Percentiles rank a stretch among this genome's conserved stretches.
Conservation (phyloP, 768 basidiomycete genomes). For the Obba rivulosa region DNA sequence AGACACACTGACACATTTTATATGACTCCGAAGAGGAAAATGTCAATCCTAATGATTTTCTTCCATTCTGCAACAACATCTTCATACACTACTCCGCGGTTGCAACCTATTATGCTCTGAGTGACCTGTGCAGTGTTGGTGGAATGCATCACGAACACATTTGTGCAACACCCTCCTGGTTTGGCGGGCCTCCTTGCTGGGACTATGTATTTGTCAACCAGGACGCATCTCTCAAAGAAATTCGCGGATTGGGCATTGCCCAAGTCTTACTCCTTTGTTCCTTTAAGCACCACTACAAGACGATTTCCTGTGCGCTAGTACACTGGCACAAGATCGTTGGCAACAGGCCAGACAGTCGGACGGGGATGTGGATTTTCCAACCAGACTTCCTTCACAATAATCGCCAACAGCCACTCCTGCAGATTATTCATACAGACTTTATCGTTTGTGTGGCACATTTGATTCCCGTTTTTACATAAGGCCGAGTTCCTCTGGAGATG, state of each 20-base stretch:
- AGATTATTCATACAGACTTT: no score
- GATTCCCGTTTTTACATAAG: constrained; percentile 1
- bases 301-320: constrained; percentile 7
- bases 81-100: constrained; percentile 16
- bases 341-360: constrained; percentile 15
- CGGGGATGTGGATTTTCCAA: constrained; percentile 24
- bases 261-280: constrained; percentile 20
- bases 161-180: constrained; percentile 17
- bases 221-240: constrained; percentile 6
- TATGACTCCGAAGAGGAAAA: no score
- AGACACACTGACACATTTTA: no score
- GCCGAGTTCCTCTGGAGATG: not conserved
- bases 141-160: constrained; percentile 26
- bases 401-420: no score
- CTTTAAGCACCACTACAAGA: constrained; percentile 6
- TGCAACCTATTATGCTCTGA: constrained; percentile 23
- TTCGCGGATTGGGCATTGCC: constrained; percentile 17
- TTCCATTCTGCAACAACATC: not conserved
- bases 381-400: constrained; percentile 1
- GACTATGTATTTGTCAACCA: constrained; percentile 23
- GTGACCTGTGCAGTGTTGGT: constrained; percentile 19
- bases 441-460: constrained; percentile 29
- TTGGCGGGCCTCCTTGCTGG: not conserved
- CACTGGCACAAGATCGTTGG: constrained; percentile 15
- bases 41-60: not conserved